Base-by-base conservation (phyloP, 257 asterid genomes). In the Verbena officinalis region DNA sequence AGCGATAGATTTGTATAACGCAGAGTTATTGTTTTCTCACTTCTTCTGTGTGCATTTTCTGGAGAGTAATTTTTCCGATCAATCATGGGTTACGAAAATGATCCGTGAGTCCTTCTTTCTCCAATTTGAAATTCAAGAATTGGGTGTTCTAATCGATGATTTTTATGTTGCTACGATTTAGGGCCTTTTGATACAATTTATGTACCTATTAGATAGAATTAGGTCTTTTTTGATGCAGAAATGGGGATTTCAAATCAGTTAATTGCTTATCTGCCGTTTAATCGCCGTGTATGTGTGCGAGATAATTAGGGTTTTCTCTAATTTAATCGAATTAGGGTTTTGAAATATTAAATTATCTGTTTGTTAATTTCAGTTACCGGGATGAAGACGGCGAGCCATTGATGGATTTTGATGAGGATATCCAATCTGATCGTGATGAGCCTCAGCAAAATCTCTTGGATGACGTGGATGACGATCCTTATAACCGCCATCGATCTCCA, bases 331-430 rank as follows among this genome's bases (percentile, higher is more conserved):
- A 54, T 73, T 59, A 22, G 63, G 55, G 51, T 75, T 61, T 60
- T 34, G 56, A 33, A 40, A 33, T 56, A 13, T 58, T 62, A 42
- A 8, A 38, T 59, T 53, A 33, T 66, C 17, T 68, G 53, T 51
- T 80, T 39, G 9, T 33, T 50, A 60, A 46, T 69, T 78, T 64
- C 81, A 89, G 96, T 57, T 84, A 85, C 69, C 72, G 83, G 13
- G 96, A 90, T 72, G 99, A 93, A 68, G 97, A 93, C 20, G 97
- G 99, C 19, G 99, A 90, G 84, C 96, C 95, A 2, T 74, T 93
- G 87, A 83, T 93, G 90, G 88, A 90, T 54, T 93, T 82, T 17
- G 91, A 85, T 44, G 95, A 84, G 67, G 95, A 81, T 63, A 53
- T 84, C 52, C 83, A 36, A 49, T 87, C 98, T 42, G 96, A 93